phyloP scores from a whole-genome alignment of 2,329 filamentous ascomycete species.

The Ascochyta pisi region DNA sequence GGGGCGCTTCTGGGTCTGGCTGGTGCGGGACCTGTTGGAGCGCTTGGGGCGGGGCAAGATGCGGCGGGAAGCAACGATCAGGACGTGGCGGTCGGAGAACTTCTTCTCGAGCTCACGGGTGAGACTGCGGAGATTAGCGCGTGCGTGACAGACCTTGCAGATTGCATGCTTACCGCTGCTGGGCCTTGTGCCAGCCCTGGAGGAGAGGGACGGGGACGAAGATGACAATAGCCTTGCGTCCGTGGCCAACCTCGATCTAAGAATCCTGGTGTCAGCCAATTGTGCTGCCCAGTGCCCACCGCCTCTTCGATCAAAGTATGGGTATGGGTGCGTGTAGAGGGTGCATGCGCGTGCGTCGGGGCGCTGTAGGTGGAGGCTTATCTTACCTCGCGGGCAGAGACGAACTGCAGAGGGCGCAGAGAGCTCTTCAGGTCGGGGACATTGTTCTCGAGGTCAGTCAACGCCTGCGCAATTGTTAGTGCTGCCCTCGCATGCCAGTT shows the following conservation, averaged over 20 bases:
- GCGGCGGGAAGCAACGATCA: slow-evolving; percentile 98
- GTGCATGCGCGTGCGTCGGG: slow-evolving; percentile 29
- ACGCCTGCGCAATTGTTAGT: slow-evolving; percentile 58
- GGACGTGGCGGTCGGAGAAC: slow-evolving; percentile 99
- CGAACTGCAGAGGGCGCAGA: slow-evolving; percentile 97
- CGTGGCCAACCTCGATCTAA: slow-evolving; percentile 99
- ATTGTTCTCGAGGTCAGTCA: slow-evolving; percentile 99
- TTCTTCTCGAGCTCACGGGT: slow-evolving; percentile 99
- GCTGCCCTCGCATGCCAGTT: slow-evolving; percentile 8
- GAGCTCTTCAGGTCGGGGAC: slow-evolving; percentile 96
- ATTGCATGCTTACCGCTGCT: slow-evolving; percentile 84
- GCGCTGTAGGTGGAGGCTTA: slow-evolving; percentile 45
- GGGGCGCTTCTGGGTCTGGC: slow-evolving; percentile 97
- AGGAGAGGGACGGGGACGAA: slow-evolving; percentile 99
- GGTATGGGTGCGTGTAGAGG: slow-evolving; percentile 8
- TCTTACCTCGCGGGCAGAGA: slow-evolving; percentile 99
- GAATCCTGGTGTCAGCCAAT: slow-evolving; percentile 63
- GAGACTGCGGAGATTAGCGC: slow-evolving; percentile 65
- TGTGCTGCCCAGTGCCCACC: slow-evolving; percentile 63
- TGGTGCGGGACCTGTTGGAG: slow-evolving; percentile 94
- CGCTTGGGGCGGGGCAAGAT: slow-evolving; percentile 99
- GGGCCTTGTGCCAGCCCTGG: slow-evolving; percentile 97
- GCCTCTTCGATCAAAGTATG: slow-evolving; percentile 56
- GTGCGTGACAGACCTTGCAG: neutral
- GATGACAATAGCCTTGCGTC: slow-evolving; percentile 99